These are phyloP conservation scores for Nitzschia palea DNA, from an alignment of 108 stramenopile species.

Conservation along the genomic window DNA sequence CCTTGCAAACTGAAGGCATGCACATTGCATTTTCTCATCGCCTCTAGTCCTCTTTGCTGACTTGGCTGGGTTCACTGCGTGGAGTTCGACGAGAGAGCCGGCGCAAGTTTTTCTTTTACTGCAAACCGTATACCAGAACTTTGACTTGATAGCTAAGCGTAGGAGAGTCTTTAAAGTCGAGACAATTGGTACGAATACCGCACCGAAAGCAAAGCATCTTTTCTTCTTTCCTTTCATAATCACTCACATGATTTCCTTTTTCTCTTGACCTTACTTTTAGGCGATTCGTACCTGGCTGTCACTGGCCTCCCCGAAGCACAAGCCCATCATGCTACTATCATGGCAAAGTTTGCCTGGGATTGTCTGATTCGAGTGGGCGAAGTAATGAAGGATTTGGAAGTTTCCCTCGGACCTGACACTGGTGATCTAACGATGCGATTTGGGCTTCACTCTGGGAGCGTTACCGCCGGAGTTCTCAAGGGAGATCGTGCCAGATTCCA, in stretches of 20 bases:
- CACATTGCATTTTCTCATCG: background rate
- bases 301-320: conserved; percentile 43
- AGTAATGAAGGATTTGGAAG: conserved; percentile 3
- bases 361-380: conserved; percentile 5
- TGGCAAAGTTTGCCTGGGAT: conserved; percentile 18
- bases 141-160: conserved; percentile 5
- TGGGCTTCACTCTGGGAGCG: conserved; percentile 45
- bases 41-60: conserved; percentile 5
- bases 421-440: conserved; percentile 35
- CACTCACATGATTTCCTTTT: too few relatives aligned
- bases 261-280: too few relatives aligned
- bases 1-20: background rate
- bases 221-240: too few relatives aligned
- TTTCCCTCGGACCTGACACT: conserved; percentile 26
- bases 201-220: too few relatives aligned
- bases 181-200: too few relatives aligned
- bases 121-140: background rate
- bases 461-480: conserved; percentile 51
- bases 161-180: conserved; percentile 12
- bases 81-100: conserved; percentile 9
- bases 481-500: conserved; percentile 54
- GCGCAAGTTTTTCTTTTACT: conserved; percentile 7
- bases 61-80: conserved; percentile 22
- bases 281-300: conserved; percentile 25
- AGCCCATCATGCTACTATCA: conserved; percentile 3